Evolutionary conservation across 2,329 filamentous ascomycete genomes (phyloP), one percentile per base, ranked within the genome.

Genomic region (Xylaria sp.): DNA sequence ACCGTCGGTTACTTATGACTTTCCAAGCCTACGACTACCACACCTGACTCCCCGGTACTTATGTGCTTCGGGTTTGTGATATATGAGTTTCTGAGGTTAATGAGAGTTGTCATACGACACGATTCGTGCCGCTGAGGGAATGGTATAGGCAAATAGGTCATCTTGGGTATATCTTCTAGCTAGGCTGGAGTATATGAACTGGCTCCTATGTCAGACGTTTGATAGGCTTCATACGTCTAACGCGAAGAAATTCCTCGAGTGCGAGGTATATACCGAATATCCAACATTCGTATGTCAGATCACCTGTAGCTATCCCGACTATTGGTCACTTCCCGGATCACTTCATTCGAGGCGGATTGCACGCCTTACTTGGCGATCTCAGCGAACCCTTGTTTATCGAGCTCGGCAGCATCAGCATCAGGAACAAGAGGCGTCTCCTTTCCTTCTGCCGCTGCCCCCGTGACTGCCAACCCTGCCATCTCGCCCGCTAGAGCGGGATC

Each of bases 311-410:
- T 35, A 32, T 23, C 10, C 13, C 8, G 18, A n/a, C 40, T 32
- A 12, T 18, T 8, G 12, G 35, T 27, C 27, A 13, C n/a, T 61
- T 40, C 4, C 18, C 18, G 16, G 40, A 13, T 57, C 60, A 47
- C 42, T 32, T 55, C 32, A n/a, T n/a, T 10, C 27, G 29, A 44
- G 25, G 13, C 35, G 16, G 13, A 13, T 29, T 58, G 21, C 1
- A 18, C 23, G 16, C 10, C n/a, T 57, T 50, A 75, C n/a, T 66
- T 66, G 3, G 74, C 81, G 29, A 78, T 84, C 75, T 86, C 79
- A 0, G 85, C 87, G 75, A 90, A 88, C 0, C 88, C 87, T 64
- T 85, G 86, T 62, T 83, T 81, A 68, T 88, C 84, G 51, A 91
- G 78, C 32, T 85, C 85, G 61, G 83, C 82, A 2, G 84, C 85